Conservation (phyloP, 225 moss, liverwort and hornwort species). For the Marchantia polymorpha region DNA sequence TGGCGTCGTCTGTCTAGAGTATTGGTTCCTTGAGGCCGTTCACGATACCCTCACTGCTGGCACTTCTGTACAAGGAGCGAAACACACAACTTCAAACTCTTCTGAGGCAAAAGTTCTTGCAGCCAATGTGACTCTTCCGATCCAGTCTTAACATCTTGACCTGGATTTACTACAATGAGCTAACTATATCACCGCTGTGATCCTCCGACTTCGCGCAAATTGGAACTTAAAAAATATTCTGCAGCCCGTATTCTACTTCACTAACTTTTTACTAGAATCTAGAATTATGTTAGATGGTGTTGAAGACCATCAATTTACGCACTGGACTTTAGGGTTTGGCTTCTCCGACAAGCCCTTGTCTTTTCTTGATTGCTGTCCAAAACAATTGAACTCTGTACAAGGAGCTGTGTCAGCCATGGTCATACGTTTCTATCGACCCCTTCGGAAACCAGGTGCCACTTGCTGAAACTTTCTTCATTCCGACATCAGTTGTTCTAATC, state of each 20-base stretch:
- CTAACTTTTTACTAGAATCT: not conserved
- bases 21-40: not conserved
- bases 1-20: not conserved
- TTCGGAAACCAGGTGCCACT: slow-evolving; percentile 4
- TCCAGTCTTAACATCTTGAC: not conserved
- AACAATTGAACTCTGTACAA: not conserved
- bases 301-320: slow-evolving; percentile 7
- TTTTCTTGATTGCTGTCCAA: not conserved
- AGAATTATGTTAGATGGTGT: not conserved
- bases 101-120: not conserved
- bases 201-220: not conserved
- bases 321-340: not conserved
- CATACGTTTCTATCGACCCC: not conserved
- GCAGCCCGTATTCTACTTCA: not conserved
- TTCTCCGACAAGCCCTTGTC: not conserved
- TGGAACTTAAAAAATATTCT: too few species aligned
- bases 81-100: not conserved
- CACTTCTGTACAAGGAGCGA: not conserved
- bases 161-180: not conserved
- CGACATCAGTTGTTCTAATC: slow-evolving; percentile 4
- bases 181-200: not conserved
- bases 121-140: not conserved
- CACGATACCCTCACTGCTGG: not conserved
- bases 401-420: not conserved
- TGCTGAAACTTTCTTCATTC: slow-evolving; percentile 1